Conservation (phyloP, 177 flowering plant genomes). For the Telopea speciosissima region DNA sequence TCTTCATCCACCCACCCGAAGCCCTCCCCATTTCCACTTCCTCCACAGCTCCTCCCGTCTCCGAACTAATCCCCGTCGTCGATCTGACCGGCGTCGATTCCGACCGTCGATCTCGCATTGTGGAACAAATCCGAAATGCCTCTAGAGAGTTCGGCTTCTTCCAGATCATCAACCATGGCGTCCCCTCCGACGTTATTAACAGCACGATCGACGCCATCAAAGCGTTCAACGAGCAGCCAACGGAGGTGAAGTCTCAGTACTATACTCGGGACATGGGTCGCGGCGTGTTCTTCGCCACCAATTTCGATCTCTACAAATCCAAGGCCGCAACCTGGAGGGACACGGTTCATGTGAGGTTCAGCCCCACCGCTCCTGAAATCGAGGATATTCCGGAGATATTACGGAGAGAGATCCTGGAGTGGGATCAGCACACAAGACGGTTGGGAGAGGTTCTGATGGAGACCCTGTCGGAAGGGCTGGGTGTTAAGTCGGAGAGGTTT, state of each 20-base stretch:
- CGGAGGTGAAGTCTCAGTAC: conserved; percentile 24
- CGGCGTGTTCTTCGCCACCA: conserved; percentile 38
- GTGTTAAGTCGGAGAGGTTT: conserved; percentile 35
- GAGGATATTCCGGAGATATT: conserved; percentile 50
- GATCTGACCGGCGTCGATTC: conserved; percentile 34
- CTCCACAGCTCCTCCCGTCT: background rate
- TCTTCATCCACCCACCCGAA: conserved; percentile 60
- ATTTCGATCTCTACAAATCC: conserved; percentile 44
- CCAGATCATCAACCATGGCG: conserved; percentile 55
- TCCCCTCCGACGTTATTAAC: conserved; percentile 29
- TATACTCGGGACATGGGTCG: conserved; percentile 30
- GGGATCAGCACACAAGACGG: conserved; percentile 23
- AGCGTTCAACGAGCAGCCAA: conserved; percentile 49
- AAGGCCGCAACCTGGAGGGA: conserved; percentile 85
- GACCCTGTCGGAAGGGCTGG: conserved; percentile 51
- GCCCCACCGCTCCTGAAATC: no score
- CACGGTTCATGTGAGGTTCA: conserved; percentile 35
- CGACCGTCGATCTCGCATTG: conserved; percentile 16
- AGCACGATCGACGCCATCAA: conserved; percentile 22
- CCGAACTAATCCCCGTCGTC: conserved; percentile 37
- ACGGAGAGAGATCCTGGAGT: conserved; percentile 32
- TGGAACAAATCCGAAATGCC: conserved; percentile 39
- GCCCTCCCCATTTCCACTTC: conserved; percentile 15
- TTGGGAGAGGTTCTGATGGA: conserved; percentile 42
- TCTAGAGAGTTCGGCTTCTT: conserved; percentile 51